Evolutionary conservation across 1,284 basidiomycete species (phyloP).

Genomic region (Pyrrhoderma lamaoense): DNA sequence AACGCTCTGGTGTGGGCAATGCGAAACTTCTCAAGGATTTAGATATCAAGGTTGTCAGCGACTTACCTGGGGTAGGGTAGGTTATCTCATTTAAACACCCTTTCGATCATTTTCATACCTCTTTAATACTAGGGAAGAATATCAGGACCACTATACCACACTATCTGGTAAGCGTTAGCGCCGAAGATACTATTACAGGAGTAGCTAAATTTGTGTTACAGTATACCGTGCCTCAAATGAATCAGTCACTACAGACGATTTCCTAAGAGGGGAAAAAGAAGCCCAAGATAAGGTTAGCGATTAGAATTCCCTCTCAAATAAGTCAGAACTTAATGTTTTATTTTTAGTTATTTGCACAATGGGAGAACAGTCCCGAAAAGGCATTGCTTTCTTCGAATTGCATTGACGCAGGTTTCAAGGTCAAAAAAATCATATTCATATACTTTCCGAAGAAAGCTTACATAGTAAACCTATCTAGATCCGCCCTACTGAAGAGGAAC

Average conservation of each 20-base stretch:
- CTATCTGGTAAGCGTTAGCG: conserved; percentile 40
- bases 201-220: conserved; percentile 22
- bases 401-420: conserved; percentile 72
- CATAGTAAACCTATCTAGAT: conserved; percentile 32
- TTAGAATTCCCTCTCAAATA: not conserved
- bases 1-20: conserved; percentile 62
- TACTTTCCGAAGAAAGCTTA: conserved; percentile 6
- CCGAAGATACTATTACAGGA: not conserved
- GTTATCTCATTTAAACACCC: conserved; percentile 21
- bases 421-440: conserved; percentile 17
- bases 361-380: conserved; percentile 64
- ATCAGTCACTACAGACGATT: conserved; percentile 55
- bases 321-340: conserved; percentile 5
- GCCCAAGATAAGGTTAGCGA: conserved; percentile 41
- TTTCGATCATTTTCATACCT: not conserved
- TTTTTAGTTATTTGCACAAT: conserved; percentile 50
- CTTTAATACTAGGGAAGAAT: conserved; percentile 43
- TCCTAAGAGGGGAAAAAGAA: conserved; percentile 58
- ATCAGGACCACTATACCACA: conserved; percentile 70
- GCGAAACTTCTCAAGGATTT: conserved; percentile 46
- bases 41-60: conserved; percentile 55
- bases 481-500: conserved; percentile 57
- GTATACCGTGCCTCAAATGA: conserved; percentile 65
- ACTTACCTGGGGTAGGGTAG: conserved; percentile 64
- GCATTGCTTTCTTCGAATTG: conserved; percentile 60